Percentiles rank a stretch among this genome's conserved stretches.
phyloP scores from a whole-genome alignment of 176 grass and related monocot species.

The Avena sativa region DNA sequence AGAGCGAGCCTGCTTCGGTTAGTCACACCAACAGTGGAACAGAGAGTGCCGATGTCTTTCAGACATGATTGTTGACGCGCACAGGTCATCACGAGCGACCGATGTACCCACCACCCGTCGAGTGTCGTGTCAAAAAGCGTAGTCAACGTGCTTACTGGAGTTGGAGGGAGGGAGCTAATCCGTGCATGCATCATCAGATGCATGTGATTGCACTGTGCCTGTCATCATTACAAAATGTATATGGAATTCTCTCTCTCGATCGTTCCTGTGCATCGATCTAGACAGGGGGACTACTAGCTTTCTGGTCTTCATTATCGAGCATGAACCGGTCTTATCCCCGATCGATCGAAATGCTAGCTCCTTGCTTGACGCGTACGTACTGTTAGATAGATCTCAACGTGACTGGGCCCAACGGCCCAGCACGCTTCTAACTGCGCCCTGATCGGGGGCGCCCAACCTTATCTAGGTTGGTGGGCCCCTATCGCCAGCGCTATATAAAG shows the following conservation, averaged over 20 bases:
- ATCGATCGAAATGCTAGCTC: neutral
- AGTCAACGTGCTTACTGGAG: constrained; percentile 36
- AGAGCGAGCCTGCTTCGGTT: neutral
- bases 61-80: neutral
- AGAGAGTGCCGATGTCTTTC: constrained; percentile 28
- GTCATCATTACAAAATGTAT: constrained; percentile 8
- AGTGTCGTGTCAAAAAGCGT: neutral
- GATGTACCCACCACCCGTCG: neutral
- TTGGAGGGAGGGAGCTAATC: constrained; percentile 3
- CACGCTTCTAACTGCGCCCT: too few species aligned
- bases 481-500: too few species aligned
- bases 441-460: too few species aligned
- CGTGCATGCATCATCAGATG: constrained; percentile 47
- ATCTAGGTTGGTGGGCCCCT: too few species aligned
- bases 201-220: constrained; percentile 46
- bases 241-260: neutral
- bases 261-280: neutral
- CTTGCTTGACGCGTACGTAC: neutral
- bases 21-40: neutral
- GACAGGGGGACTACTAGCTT: neutral
- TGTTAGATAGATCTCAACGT: too few species aligned
- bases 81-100: neutral
- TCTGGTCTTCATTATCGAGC: neutral
- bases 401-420: too few species aligned
- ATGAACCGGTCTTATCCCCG: constrained; percentile 14